Evolutionary conservation across 2,329 filamentous ascomycete genomes (phyloP).

Genomic region (Colletotrichum sp.): DNA sequence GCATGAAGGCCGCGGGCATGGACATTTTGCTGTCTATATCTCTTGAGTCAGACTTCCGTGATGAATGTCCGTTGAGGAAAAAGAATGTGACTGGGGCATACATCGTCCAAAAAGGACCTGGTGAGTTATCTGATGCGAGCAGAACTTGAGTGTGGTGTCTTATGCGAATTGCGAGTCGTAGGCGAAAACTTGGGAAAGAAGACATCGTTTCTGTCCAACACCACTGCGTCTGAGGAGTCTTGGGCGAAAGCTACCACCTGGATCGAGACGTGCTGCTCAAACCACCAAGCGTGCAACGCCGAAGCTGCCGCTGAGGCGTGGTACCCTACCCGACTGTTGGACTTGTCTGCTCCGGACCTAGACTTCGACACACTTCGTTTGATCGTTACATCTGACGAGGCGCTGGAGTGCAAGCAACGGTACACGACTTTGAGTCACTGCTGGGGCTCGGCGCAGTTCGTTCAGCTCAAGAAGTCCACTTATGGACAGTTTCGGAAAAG

Average conservation of each 20-base stretch:
- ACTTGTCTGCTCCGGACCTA: not conserved
- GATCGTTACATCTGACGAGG: not conserved
- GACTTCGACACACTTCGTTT: not conserved
- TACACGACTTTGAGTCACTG: slow-evolving; percentile 7
- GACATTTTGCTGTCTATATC: not conserved
- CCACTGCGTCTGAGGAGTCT: not conserved
- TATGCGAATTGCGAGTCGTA: not conserved
- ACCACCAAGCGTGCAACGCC: not conserved
- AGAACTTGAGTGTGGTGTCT: not conserved
- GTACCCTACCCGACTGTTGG: not conserved
- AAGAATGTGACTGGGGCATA: not conserved
- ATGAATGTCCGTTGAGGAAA: not conserved
- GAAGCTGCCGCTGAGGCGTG: not conserved
- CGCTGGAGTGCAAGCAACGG: rapidly evolving
- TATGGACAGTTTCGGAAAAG: not conserved
- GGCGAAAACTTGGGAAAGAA: not conserved
- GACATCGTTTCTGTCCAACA: not conserved
- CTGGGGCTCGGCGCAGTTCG: not conserved
- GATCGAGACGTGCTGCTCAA: not conserved
- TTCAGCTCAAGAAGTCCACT: not conserved
- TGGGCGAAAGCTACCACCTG: not conserved
- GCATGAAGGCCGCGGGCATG: not conserved
- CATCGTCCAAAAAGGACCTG: not conserved
- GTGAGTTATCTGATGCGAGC: not conserved
- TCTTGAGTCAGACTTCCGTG: not conserved